A percentile compares a stretch with the other conserved stretches of the same genome.
Conservation (phyloP, 805 yeast genomes). For the Candida tibetensis region DNA sequence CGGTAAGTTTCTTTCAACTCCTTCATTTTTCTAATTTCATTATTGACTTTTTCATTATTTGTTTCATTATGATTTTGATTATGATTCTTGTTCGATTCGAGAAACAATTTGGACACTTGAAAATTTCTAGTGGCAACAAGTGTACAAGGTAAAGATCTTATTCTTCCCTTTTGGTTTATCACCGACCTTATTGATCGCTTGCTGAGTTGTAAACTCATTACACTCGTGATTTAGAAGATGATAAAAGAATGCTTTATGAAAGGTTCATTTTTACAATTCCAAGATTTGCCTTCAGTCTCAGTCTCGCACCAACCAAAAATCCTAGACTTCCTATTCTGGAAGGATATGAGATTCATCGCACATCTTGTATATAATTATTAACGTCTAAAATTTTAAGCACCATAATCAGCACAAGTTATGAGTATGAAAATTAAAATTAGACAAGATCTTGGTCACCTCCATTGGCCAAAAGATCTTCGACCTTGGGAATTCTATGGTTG, state of each 20-base stretch:
- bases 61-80: conserved; percentile 3
- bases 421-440: no score
- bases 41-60: conserved; percentile 11
- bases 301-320: conserved; percentile 4
- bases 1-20: conserved; percentile 21
- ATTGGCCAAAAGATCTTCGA: conserved; percentile 8
- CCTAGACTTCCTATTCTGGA: conserved; percentile 11
- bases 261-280: neutral
- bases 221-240: no score
- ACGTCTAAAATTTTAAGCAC: no score
- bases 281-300: conserved; percentile 10
- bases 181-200: conserved; percentile 6
- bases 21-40: conserved; percentile 22
- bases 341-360: conserved; percentile 2
- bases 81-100: neutral
- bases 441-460: no score
- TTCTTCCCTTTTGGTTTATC: neutral
- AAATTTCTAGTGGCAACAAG: conserved; percentile 1
- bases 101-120: conserved; percentile 2
- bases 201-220: conserved; percentile 3
- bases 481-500: conserved; percentile 13
- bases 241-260: no score
- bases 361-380: no score
- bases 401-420: no score
- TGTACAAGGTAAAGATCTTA: neutral